Conservation (phyloP, 352 stramenopile genomes). For the Elongisporangium anandrum region DNA sequence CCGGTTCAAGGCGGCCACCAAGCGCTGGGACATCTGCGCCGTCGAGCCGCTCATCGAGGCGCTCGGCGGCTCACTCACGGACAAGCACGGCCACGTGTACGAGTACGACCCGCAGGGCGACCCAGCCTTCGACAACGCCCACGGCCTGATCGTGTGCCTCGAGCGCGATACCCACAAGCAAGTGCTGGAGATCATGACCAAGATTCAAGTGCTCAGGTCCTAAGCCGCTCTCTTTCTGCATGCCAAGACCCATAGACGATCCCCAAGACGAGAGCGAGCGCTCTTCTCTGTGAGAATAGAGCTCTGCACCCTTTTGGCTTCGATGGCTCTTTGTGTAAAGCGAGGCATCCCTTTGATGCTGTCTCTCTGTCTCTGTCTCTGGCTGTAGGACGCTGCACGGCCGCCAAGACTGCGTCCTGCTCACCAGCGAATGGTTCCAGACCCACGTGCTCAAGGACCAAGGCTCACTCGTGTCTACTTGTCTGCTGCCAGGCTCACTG, state of each 20-base stretch:
- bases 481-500: conserved; percentile 28
- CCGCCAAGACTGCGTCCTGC: conserved; percentile 3
- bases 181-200: conserved; percentile 37
- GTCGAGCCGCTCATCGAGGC: conserved; percentile 60
- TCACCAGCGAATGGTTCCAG: conserved; percentile 51
- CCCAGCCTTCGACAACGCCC: conserved; percentile 56
- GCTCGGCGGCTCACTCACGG: conserved; percentile 48
- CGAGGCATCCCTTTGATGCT: conserved; percentile 9
- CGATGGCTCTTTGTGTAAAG: too few species aligned
- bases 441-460: conserved; percentile 14
- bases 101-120: conserved; percentile 50
- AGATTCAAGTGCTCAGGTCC: conserved; percentile 53
- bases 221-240: neutral
- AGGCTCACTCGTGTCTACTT: conserved; percentile 9
- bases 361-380: conserved; percentile 6
- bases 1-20: conserved; percentile 61
- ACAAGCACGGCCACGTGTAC: conserved; percentile 55
- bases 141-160: conserved; percentile 49
- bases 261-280: neutral
- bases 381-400: conserved; percentile 39
- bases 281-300: neutral
- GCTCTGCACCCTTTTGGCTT: neutral
- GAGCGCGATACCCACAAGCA: conserved; percentile 25
- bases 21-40: conserved; percentile 79
- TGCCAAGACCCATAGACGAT: conserved; percentile 1